These are phyloP conservation scores for Claviceps quebecensis DNA, from an alignment of 2,329 filamentous ascomycete species.

Conservation along the genomic window DNA sequence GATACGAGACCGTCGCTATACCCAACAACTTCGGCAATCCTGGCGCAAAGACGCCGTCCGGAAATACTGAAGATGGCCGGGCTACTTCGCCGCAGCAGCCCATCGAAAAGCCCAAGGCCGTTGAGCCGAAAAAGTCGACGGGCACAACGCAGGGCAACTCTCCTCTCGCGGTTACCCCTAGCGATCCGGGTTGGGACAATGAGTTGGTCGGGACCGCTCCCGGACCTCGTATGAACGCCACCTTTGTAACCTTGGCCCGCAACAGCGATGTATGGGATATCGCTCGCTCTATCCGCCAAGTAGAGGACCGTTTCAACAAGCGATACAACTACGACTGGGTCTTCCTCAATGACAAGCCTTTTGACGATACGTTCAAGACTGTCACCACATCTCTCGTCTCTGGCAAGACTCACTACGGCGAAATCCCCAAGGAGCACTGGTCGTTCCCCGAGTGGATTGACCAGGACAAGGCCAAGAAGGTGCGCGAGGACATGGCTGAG, in stretches of 20 bases:
- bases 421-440: slow-evolving; percentile 88
- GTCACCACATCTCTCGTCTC: slow-evolving; percentile 82
- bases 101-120: slow-evolving; percentile 10
- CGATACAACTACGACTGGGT: slow-evolving; percentile 99
- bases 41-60: not conserved
- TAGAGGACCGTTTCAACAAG: slow-evolving; percentile 96
- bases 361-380: slow-evolving; percentile 86
- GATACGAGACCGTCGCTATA: slow-evolving; percentile 27
- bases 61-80: not conserved
- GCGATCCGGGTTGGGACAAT: slow-evolving; percentile 37
- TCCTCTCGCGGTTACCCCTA: slow-evolving; percentile 38
- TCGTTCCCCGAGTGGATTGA: slow-evolving; percentile 95
- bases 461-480: slow-evolving; percentile 78
- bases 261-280: slow-evolving; percentile 96
- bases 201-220: slow-evolving; percentile 38
- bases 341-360: slow-evolving; percentile 92
- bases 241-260: slow-evolving; percentile 88
- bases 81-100: slow-evolving; percentile 4
- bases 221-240: slow-evolving; percentile 81
- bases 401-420: slow-evolving; percentile 79
- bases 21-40: slow-evolving; percentile 3
- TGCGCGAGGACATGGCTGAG: slow-evolving; percentile 85
- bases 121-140: slow-evolving; percentile 11
- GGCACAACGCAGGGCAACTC: slow-evolving; percentile 14
- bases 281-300: slow-evolving; percentile 82